Conservation (phyloP, 2,329 filamentous ascomycete genomes). For the Verticillium zaregamsianum region DNA sequence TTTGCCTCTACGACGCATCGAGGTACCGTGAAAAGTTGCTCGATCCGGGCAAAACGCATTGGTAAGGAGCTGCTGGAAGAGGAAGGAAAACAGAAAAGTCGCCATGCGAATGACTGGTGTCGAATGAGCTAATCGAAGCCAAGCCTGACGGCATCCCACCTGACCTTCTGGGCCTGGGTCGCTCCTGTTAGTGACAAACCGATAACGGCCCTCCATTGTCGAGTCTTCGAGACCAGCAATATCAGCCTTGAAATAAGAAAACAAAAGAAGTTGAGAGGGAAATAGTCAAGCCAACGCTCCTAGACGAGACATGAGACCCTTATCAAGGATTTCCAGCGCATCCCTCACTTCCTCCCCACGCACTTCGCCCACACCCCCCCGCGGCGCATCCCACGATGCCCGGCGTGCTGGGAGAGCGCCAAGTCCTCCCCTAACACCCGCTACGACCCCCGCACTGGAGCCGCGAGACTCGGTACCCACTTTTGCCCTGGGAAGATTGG, state of each 20-base stretch:
- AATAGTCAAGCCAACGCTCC: neutral
- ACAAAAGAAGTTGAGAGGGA: neutral
- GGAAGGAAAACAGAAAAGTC: neutral
- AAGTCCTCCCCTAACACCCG: neutral
- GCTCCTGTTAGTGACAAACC: neutral
- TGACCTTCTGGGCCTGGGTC: neutral
- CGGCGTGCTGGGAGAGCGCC: neutral
- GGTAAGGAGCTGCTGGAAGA: neutral
- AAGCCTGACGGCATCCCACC: conserved; percentile 2
- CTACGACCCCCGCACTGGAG: neutral
- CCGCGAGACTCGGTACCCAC: neutral
- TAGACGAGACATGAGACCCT: neutral
- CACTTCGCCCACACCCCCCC: neutral
- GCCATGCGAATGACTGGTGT: neutral
- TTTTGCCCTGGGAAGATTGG: conserved; percentile 6
- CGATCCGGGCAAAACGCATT: neutral
- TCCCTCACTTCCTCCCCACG: neutral
- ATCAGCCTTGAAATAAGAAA: neutral
- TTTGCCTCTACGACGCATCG: neutral
- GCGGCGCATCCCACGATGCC: neutral
- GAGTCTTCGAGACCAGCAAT: neutral
- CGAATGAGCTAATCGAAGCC: conserved; percentile 3
- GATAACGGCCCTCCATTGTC: neutral
- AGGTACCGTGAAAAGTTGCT: neutral
- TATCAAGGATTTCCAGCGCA: neutral